Evolutionary conservation across 257 asterid genomes (phyloP).

Genomic region (Thymus quinquecostatus): DNA sequence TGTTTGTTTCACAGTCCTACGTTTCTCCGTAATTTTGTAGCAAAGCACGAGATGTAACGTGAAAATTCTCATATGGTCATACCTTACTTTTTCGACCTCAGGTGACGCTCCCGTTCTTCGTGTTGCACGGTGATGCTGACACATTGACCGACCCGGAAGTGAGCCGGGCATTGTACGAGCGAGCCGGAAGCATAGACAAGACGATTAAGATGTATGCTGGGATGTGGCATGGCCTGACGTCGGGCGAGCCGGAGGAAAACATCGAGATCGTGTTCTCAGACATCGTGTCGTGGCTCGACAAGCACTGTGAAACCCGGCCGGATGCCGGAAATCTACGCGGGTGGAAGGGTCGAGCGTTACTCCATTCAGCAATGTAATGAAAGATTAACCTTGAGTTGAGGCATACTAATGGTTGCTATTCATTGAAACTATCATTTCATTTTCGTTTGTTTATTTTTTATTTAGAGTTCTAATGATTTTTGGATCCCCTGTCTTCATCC

Average conservation of each 20-base stretch:
- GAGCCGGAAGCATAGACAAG: conserved; percentile 71
- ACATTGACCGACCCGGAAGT: conserved; percentile 78
- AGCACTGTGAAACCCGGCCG: conserved; percentile 37
- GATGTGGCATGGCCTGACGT: conserved; percentile 58
- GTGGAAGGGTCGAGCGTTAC: conserved; percentile 49
- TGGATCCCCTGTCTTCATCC: too few relatives aligned
- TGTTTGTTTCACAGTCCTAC: too few relatives aligned
- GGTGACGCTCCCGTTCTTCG: conserved; percentile 81
- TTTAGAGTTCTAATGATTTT: too few relatives aligned
- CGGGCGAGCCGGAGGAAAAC: conserved; percentile 45
- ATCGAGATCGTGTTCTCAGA: conserved; percentile 62
- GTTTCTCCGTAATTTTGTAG: too few relatives aligned
- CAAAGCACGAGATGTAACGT: too few relatives aligned
- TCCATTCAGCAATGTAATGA: conserved; percentile 58
- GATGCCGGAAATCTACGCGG: conserved; percentile 44
- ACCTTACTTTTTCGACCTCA: conserved; percentile 3
- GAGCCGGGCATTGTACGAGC: conserved; percentile 63
- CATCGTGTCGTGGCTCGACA: conserved; percentile 75
- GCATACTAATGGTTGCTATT: background rate
- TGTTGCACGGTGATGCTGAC: conserved; percentile 84
- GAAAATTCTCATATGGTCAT: too few relatives aligned
- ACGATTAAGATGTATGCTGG: conserved; percentile 71
- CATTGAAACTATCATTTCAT: background rate
- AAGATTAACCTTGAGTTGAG: background rate
- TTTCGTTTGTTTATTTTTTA: too few relatives aligned